phyloP scores from a whole-genome alignment of 2,329 filamentous ascomycete genomes.

The Sporothrix dimorphospora region DNA sequence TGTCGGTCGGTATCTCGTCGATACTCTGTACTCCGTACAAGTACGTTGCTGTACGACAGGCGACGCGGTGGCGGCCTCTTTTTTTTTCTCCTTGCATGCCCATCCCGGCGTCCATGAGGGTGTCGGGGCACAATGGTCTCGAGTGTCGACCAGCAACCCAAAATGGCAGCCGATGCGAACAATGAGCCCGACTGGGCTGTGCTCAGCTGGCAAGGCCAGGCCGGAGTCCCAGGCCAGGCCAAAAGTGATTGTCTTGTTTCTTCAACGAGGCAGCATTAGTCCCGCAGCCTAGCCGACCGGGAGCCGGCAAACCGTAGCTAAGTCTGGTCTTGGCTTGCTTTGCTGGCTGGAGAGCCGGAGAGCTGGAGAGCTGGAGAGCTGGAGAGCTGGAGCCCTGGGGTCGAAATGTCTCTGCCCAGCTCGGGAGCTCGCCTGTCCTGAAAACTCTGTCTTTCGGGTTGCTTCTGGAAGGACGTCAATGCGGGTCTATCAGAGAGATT shows the following conservation, averaged over 20 bases:
- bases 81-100: background rate
- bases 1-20: background rate
- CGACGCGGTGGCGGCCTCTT: background rate
- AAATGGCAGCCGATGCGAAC: background rate
- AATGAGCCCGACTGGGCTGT: background rate
- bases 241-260: background rate
- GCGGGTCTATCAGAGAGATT: conserved; percentile 9
- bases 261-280: background rate
- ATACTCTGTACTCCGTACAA: background rate
- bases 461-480: conserved; percentile 18
- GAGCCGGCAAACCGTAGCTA: conserved; percentile 1
- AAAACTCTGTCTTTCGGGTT: background rate
- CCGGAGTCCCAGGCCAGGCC: background rate
- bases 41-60: background rate
- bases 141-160: background rate
- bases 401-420: background rate
- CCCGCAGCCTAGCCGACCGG: conserved; percentile 12
- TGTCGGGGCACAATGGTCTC: background rate
- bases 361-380: too few relatives aligned
- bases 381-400: background rate
- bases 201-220: background rate
- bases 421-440: background rate
- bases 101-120: background rate
- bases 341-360: background rate
- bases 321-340: background rate